These are phyloP conservation scores for Aureobasidium sp. DNA, from an alignment of 2,329 filamentous ascomycete genomes.

Conservation along the genomic window DNA sequence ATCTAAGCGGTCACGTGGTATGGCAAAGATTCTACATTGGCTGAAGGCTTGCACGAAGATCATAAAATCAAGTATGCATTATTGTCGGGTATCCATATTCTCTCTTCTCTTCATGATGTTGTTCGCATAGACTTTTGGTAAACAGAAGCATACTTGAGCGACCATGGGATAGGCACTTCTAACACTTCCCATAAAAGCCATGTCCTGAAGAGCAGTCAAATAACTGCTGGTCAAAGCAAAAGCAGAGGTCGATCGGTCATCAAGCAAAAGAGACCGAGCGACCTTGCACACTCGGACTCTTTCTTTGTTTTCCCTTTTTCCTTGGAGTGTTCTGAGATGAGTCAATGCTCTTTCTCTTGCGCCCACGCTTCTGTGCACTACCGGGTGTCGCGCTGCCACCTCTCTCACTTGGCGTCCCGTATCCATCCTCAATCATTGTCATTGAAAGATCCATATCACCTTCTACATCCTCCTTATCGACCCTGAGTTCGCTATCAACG, in stretches of 20 bases:
- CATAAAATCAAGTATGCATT: neutral
- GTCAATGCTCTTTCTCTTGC: constrained; percentile 16
- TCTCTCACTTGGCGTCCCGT: constrained; percentile 37
- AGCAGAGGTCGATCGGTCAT: neutral
- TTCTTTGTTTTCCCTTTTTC: constrained; percentile 7
- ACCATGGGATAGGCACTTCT: neutral
- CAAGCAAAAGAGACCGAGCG: constrained; percentile 10
- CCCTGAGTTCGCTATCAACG: constrained; percentile 37
- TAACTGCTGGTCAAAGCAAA: neutral
- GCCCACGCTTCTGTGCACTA: constrained; percentile 15
- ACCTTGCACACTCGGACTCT: constrained; percentile 11
- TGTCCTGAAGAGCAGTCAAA: neutral
- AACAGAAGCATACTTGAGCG: neutral
- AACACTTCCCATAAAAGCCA: neutral
- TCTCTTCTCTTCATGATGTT: neutral
- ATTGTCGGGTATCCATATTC: too few relatives aligned
- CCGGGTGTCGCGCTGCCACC: constrained; percentile 8
- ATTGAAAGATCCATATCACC: constrained; percentile 24
- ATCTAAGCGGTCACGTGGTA: too few relatives aligned
- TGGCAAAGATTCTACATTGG: too few relatives aligned
- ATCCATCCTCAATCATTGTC: constrained; percentile 27
- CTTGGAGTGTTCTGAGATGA: constrained; percentile 5
- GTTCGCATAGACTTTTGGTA: neutral
- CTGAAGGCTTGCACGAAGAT: neutral
- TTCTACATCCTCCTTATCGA: constrained; percentile 32